Conservation (phyloP, 2,329 filamentous ascomycete genomes). For the Incumbomyces delicatus region DNA sequence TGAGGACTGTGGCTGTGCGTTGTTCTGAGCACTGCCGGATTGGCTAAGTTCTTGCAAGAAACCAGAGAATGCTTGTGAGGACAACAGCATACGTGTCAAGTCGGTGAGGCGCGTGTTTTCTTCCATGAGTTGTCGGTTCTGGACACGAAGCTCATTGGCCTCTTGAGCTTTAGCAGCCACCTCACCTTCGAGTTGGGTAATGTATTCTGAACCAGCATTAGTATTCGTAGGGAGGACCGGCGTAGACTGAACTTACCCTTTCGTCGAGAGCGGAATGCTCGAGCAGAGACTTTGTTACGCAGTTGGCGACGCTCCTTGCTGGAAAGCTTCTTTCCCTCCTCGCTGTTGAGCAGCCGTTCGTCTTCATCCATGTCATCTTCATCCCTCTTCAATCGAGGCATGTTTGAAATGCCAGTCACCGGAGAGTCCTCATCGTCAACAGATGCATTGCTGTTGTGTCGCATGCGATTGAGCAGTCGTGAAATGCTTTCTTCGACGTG, state of each 20-base stretch:
- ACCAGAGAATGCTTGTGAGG: constrained; percentile 71
- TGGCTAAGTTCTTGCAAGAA: constrained; percentile 63
- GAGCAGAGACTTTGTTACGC: constrained; percentile 97
- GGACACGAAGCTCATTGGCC: constrained; percentile 65
- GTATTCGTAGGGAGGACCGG: constrained; percentile 20
- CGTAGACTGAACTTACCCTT: constrained; percentile 60
- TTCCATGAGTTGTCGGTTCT: constrained; percentile 72
- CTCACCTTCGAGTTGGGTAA: constrained; percentile 83
- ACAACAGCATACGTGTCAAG: constrained; percentile 70
- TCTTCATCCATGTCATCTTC: constrained; percentile 99
- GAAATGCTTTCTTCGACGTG: constrained; percentile 88
- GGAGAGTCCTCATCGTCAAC: constrained; percentile 41
- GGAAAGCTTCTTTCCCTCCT: constrained; percentile 98
- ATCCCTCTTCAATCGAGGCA: constrained; percentile 73
- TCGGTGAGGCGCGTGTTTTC: constrained; percentile 76
- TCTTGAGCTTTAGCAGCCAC: constrained; percentile 76
- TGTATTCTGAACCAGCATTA: constrained; percentile 73
- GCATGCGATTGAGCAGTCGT: constrained; percentile 84
- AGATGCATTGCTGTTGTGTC: constrained; percentile 56
- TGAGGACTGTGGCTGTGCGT: constrained; percentile 16
- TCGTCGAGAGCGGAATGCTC: constrained; percentile 92
- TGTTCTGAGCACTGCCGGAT: constrained; percentile 42
- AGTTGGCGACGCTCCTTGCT: constrained; percentile 94
- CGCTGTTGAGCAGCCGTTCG: constrained; percentile 83
- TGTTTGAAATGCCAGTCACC: constrained; percentile 27